A percentile compares a stretch with the other conserved stretches of the same genome.
Evolutionary conservation across 371 early-diverging fungal species (phyloP).

Genomic region (Circinella minor): DNA sequence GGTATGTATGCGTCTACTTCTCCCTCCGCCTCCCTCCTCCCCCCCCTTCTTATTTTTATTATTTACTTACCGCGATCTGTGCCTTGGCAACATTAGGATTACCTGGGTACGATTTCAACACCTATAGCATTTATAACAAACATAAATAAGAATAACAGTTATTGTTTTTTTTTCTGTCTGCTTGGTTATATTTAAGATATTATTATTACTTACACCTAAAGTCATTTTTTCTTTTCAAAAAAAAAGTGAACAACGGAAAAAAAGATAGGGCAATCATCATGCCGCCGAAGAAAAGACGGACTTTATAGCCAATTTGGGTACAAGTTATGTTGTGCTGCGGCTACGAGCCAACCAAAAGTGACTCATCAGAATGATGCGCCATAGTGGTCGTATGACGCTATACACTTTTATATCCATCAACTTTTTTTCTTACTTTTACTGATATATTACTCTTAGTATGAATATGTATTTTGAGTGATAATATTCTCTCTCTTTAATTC

Average conservation of each 20-base stretch:
- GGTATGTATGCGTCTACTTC: not conserved
- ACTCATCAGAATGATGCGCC: not conserved
- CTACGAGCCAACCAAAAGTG: not conserved
- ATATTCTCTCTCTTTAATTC: too few relatives aligned
- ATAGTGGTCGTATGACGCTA: not conserved
- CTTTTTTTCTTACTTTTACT: not conserved
- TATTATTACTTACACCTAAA: constrained; percentile 1
- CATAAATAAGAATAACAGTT: not conserved
- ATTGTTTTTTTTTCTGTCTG: too few relatives aligned
- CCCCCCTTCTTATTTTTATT: too few relatives aligned
- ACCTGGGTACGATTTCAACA: constrained; percentile 54
- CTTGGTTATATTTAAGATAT: not conserved
- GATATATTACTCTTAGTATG: too few relatives aligned
- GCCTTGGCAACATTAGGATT: constrained; percentile 68
- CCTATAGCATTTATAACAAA: constrained; percentile 22
- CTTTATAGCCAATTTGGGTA: not conserved
- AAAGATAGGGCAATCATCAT: not conserved
- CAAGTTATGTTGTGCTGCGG: not conserved
- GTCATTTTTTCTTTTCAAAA: not conserved
- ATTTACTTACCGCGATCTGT: constrained; percentile 62
- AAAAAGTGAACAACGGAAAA: not conserved
- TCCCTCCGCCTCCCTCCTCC: not conserved
- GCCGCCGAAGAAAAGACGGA: not conserved
- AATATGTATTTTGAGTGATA: too few relatives aligned
- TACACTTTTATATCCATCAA: not conserved